phyloP scores from a whole-genome alignment of 2,329 filamentous ascomycete species.

The Curvularia lunata region DNA sequence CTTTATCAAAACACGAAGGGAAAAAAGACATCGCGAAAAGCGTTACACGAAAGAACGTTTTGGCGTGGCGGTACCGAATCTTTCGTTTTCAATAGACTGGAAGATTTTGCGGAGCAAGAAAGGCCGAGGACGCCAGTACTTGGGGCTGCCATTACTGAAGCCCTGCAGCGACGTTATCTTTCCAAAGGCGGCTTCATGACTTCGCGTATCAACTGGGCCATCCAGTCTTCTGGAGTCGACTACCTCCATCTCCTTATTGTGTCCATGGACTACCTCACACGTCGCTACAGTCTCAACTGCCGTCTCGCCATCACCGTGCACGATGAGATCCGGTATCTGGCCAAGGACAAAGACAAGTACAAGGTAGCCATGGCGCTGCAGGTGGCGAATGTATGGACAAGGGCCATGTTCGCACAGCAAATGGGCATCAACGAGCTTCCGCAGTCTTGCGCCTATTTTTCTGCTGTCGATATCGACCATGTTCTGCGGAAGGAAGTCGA shows the following conservation, averaged over 20 bases:
- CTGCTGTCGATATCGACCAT: constrained; percentile 91
- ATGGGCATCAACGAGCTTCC: constrained; percentile 95
- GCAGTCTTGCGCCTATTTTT: constrained; percentile 94
- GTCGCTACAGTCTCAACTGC: constrained; percentile 82
- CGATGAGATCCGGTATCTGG: constrained; percentile 95
- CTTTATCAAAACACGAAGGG: constrained; percentile 93
- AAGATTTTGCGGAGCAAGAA: constrained; percentile 97
- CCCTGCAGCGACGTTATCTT: constrained; percentile 85
- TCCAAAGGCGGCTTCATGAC: constrained; percentile 92
- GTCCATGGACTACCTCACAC: constrained; percentile 89
- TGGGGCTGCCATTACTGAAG: constrained; percentile 94
- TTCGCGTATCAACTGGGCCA: constrained; percentile 97
- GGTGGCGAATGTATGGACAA: constrained; percentile 93
- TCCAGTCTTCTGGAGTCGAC: constrained; percentile 95
- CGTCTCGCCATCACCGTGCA: constrained; percentile 93
- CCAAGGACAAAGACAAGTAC: constrained; percentile 84
- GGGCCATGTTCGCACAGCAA: constrained; percentile 96
- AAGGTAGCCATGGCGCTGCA: constrained; percentile 90
- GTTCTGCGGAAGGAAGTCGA: constrained; percentile 98
- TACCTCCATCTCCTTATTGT: constrained; percentile 95
- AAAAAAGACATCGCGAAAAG: constrained; percentile 76
- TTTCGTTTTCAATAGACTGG: constrained; percentile 97
- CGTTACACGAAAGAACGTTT: constrained; percentile 76
- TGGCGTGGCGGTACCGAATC: constrained; percentile 97
- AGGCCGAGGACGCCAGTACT: constrained; percentile 87